Conservation (phyloP, 192 early-diverging fungal genomes). For the Coemansia reversa region DNA sequence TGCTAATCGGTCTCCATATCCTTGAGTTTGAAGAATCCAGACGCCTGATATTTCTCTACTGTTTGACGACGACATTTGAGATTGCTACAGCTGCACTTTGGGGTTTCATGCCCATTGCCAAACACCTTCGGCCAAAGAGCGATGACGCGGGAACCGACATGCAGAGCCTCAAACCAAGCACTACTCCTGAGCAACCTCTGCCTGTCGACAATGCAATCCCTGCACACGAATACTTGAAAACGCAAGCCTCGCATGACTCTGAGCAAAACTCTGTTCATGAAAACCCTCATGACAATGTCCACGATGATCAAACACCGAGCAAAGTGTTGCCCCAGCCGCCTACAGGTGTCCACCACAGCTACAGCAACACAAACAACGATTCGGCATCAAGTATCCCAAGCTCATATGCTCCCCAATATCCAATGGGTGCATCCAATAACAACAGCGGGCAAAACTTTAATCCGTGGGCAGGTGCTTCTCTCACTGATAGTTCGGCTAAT, state of each 20-base stretch:
- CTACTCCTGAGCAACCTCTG: not conserved
- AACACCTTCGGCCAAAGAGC: constrained; percentile 16
- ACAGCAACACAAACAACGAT: constrained; percentile 1
- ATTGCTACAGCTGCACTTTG: constrained; percentile 19
- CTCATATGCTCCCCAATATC: constrained; percentile 7
- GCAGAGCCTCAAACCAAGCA: constrained; percentile 14
- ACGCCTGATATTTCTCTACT: constrained; percentile 48
- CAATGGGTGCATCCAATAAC: constrained; percentile 1
- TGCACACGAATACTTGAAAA: not conserved
- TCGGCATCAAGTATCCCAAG: not conserved
- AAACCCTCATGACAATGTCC: not conserved
- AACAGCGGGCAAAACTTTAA: constrained; percentile 3
- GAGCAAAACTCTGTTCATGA: constrained; percentile 1
- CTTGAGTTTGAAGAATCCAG: constrained; percentile 28
- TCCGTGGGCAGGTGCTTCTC: constrained; percentile 21
- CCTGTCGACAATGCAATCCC: not conserved
- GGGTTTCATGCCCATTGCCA: constrained; percentile 31
- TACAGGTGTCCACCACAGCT: constrained; percentile 1
- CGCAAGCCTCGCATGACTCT: not conserved
- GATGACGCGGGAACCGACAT: constrained; percentile 2
- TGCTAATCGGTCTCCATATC: constrained; percentile 41
- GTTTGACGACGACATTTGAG: constrained; percentile 32
- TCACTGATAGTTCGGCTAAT: constrained; percentile 4
- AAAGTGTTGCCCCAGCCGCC: not conserved
- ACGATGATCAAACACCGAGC: not conserved